These are phyloP conservation scores for Solanum bulbocastanum DNA, from an alignment of 257 asterid species.

Conservation along the genomic window DNA sequence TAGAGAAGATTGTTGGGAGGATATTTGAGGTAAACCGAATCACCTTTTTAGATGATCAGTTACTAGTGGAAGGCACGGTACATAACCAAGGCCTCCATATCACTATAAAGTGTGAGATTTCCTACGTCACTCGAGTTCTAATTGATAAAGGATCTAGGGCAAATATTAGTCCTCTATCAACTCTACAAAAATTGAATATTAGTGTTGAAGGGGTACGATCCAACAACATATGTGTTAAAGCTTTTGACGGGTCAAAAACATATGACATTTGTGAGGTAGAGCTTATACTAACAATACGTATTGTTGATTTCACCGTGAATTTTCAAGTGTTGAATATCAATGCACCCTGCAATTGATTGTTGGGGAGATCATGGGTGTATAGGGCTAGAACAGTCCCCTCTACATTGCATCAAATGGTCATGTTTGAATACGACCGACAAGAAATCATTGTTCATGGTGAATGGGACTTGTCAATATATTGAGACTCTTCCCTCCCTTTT, in stretches of 20 bases:
- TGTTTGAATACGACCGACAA: too few relatives aligned
- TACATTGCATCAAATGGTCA: neutral
- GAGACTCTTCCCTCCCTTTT: too few relatives aligned
- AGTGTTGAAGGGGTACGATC: neutral
- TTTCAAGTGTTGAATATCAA: neutral
- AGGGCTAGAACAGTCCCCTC: neutral
- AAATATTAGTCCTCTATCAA: neutral
- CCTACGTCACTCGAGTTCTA: neutral
- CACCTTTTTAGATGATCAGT: neutral
- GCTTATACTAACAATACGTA: neutral
- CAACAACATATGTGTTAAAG: neutral
- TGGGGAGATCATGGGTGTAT: neutral
- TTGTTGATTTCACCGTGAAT: too few relatives aligned
- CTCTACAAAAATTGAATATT: neutral
- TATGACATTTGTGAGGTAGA: too few relatives aligned
- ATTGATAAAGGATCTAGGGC: neutral
- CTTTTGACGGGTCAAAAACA: neutral
- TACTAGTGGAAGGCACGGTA: neutral
- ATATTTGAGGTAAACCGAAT: neutral
- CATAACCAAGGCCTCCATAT: too few relatives aligned
- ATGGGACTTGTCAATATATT: too few relatives aligned
- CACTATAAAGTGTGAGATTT: too few relatives aligned
- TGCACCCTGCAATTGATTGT: neutral
- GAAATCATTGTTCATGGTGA: too few relatives aligned
- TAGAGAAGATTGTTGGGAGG: neutral